Conservation (phyloP, 1,284 basidiomycete species). For the Rhodotorula sp. region DNA sequence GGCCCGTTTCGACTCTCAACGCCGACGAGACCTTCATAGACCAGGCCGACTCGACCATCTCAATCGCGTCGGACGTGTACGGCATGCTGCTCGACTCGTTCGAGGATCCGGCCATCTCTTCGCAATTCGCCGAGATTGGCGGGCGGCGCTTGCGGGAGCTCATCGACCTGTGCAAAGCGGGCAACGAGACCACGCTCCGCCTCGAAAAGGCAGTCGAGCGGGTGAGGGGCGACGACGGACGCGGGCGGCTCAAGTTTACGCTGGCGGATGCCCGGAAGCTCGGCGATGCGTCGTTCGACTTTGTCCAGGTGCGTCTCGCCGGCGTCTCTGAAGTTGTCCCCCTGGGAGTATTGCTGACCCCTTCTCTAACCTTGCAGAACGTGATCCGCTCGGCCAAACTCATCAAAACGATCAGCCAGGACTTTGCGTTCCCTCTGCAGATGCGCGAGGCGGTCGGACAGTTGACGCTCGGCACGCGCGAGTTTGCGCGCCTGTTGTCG, state of each 20-base stretch:
- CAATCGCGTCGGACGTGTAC: slow-evolving; percentile 54
- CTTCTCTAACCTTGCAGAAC: slow-evolving; percentile 46
- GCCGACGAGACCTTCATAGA: slow-evolving; percentile 54
- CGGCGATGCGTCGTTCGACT: slow-evolving; percentile 46
- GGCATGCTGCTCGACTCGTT: slow-evolving; percentile 54
- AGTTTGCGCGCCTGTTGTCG: slow-evolving; percentile 47
- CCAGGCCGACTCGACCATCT: slow-evolving; percentile 53
- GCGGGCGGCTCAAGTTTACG: slow-evolving; percentile 33
- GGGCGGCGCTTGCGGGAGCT: slow-evolving; percentile 31
- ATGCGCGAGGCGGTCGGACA: slow-evolving; percentile 48
- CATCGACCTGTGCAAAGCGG: slow-evolving; percentile 34
- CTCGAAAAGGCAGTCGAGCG: slow-evolving; percentile 25
- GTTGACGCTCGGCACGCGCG: slow-evolving; percentile 53
- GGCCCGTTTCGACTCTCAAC: slow-evolving; percentile 47
- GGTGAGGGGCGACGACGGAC: slow-evolving; percentile 42
- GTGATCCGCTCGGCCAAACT: slow-evolving; percentile 53
- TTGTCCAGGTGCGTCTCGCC: slow-evolving; percentile 48
- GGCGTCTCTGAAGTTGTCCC: slow-evolving; percentile 14
- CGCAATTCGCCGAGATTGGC: slow-evolving; percentile 15
- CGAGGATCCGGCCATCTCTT: slow-evolving; percentile 40
- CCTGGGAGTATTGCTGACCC: slow-evolving; percentile 36
- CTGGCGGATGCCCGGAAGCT: slow-evolving; percentile 27
- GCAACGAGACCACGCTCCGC: slow-evolving; percentile 34
- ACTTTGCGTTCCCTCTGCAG: slow-evolving; percentile 45
- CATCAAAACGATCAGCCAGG: slow-evolving; percentile 50